Evolutionary conservation across 169 alveolate genomes (phyloP), one percentile per base, ranked within the genome.

Genomic region (Eimeria sp.): DNA sequence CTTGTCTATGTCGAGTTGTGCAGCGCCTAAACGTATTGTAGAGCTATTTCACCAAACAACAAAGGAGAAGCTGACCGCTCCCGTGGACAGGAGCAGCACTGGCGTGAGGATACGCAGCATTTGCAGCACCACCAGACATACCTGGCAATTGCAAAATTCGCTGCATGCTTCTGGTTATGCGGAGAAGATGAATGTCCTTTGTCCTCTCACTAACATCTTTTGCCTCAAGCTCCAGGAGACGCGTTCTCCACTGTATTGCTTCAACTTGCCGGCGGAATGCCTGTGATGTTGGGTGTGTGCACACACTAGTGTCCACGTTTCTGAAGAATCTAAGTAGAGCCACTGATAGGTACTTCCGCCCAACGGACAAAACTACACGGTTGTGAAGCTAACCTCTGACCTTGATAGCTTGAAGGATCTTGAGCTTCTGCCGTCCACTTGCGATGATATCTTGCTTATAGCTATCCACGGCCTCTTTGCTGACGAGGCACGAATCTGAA

Each of bases 401-500:
- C 91, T 93, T 95, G 47, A 98, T 97, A 47, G 96, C 95, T 92
- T 97, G 97, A 97, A 97, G 97, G 11, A 83, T 84, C 75, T 92
- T 95, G 49, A 98, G 98, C 94, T 98, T 99, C 96, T 97, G 96
- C 75, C 96, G 96, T 87, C 99, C 99, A 67, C 96, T 95, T 49
- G 97, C 96, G 67, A 92, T 92, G 80, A 98, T 98, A 92, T 97
- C 97, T 88, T 96, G 95, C 97, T 99, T 98, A 89, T 98, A 98
- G 86, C 96, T 96, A 45, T 98, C 98, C 73, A 98, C 98, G 14
- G 97, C 98, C 63, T 98, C 98, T 86, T 97, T 97, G 76, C 97
- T 97, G 20, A 98, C 97, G 34, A 98, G 96, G 51, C 98, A 98
- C 2, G 99, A 99, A 84, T 98, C 99, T 27, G 94, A 63, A 54